Evolutionary conservation across 1,284 basidiomycete species (phyloP).

Genomic region (Athelia psychrophila): DNA sequence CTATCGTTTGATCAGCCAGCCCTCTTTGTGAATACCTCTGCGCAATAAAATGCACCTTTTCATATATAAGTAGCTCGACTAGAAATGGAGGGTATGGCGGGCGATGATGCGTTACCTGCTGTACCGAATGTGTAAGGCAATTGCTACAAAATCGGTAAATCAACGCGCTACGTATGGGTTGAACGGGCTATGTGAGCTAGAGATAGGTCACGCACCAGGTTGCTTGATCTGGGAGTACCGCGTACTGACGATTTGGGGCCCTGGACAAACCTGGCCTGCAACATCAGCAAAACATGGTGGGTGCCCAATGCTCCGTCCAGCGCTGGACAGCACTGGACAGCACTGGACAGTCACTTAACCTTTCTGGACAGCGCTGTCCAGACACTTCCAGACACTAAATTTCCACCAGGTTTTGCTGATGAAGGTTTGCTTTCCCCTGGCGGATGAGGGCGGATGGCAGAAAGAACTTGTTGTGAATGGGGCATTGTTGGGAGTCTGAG

Average conservation of each 20-base stretch:
- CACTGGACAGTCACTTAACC: too few relatives aligned
- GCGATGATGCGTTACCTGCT: constrained; percentile 5
- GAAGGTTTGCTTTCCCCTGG: constrained; percentile 21
- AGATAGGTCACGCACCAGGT: constrained; percentile 34
- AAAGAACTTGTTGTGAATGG: constrained; percentile 58
- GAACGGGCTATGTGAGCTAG: constrained; percentile 2
- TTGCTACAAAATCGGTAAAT: constrained; percentile 1
- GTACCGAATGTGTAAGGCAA: not conserved
- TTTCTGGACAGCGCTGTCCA: too few relatives aligned
- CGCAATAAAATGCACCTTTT: constrained; percentile 36
- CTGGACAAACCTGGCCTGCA: constrained; percentile 45
- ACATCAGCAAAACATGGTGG: too few relatives aligned
- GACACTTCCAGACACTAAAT: too few relatives aligned
- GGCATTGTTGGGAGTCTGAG: constrained; percentile 27
- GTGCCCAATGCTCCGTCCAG: too few relatives aligned
- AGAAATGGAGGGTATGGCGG: constrained; percentile 17
- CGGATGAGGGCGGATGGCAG: constrained; percentile 33
- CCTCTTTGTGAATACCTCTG: not conserved
- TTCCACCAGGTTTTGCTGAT: too few relatives aligned
- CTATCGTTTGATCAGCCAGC: not conserved
- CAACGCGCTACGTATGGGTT: too few relatives aligned
- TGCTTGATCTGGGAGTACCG: constrained; percentile 35
- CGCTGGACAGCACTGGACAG: too few relatives aligned
- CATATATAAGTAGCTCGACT: constrained; percentile 42
- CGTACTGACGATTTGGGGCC: constrained; percentile 35